These are phyloP conservation scores for Dipteronia dyeriana DNA, from an alignment of 345 rosid genomes.

Conservation along the genomic window DNA sequence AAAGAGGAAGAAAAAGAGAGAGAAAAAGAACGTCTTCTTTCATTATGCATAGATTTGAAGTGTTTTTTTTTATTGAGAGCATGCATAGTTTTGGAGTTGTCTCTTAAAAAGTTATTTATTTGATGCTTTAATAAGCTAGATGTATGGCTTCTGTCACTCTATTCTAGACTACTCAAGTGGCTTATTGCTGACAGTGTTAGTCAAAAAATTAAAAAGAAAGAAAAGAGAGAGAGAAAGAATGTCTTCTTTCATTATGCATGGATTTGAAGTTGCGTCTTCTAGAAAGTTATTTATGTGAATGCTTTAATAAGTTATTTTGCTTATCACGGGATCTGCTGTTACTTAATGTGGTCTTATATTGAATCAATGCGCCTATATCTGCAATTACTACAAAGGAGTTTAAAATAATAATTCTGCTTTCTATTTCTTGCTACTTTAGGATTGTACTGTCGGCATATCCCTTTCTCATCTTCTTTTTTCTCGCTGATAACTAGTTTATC, in stretches of 20 bases:
- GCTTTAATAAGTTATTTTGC: not conserved
- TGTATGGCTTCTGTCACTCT: not conserved
- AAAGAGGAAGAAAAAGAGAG: not conserved
- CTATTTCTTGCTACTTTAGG: not conserved
- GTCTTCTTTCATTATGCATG: not conserved
- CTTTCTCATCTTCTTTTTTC: not conserved
- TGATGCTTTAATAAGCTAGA: not conserved
- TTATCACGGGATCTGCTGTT: no score
- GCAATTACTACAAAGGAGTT: no score
- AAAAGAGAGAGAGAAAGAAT: not conserved
- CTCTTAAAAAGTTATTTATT: not conserved
- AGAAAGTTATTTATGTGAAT: not conserved
- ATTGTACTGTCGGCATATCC: not conserved
- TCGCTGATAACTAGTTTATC: not conserved
- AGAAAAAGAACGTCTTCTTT: not conserved
- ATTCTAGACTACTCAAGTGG: not conserved
- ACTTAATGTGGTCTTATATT: not conserved
- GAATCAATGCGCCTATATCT: not conserved
- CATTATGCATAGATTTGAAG: not conserved
- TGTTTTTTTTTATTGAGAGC: no score
- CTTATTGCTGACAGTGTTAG: not conserved
- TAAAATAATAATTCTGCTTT: not conserved
- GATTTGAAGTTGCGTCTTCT: not conserved
- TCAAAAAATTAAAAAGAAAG: no score
- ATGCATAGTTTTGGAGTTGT: no score